These are phyloP conservation scores for Carex scoparia DNA, from an alignment of 176 grass and related monocot genomes.

Conservation along the genomic window DNA sequence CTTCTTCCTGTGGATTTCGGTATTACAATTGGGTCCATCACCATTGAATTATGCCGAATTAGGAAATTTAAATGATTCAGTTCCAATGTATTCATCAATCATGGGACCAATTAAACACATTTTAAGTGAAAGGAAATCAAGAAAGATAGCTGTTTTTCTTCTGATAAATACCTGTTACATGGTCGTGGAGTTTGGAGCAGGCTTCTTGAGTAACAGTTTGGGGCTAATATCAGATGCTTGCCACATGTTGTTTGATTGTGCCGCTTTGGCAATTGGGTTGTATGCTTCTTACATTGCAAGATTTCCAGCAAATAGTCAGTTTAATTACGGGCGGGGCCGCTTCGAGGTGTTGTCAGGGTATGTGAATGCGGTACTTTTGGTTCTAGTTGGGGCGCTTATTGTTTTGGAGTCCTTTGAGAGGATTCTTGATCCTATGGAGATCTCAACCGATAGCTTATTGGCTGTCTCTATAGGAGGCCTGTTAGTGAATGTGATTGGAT, in stretches of 20 bases:
- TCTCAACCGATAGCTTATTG: conserved; percentile 85
- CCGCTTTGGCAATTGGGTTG: conserved; percentile 76
- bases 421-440: conserved; percentile 90
- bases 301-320: conserved; percentile 76
- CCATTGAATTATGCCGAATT: conserved; percentile 50
- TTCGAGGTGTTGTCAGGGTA: conserved; percentile 98
- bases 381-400: conserved; percentile 73
- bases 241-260: conserved; percentile 98
- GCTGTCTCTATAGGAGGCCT: conserved; percentile 85
- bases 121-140: conserved; percentile 68
- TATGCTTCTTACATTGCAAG: conserved; percentile 87
- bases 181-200: conserved; percentile 77
- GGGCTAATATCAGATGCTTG: conserved; percentile 93
- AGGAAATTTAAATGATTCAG: conserved; percentile 34
- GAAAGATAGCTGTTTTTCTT: conserved; percentile 87
- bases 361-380: conserved; percentile 92
- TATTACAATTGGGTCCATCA: conserved; percentile 47
- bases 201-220: conserved; percentile 97
- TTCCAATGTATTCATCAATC: conserved; percentile 55
- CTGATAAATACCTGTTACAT: conserved; percentile 87
- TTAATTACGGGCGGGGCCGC: conserved; percentile 81
- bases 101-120: conserved; percentile 76
- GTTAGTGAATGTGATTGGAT: conserved; percentile 73
- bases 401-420: conserved; percentile 90
- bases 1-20: conserved; percentile 63